Conservation (phyloP, 148 eudicot species). For the Dianthus caryophyllus region DNA sequence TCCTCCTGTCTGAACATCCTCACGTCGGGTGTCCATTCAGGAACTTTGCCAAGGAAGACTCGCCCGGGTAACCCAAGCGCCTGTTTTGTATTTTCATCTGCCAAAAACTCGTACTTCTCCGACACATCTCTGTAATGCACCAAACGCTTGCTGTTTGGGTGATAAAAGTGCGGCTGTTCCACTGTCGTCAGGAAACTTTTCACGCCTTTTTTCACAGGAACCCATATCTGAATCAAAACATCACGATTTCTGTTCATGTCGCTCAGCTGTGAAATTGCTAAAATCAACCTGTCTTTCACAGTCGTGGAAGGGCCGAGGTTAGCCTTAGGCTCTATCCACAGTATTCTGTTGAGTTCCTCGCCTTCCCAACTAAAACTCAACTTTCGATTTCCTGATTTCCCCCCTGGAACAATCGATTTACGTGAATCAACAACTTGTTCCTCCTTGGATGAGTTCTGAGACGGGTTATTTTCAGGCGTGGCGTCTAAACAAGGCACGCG, state of each 20-base stretch:
- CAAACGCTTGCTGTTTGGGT: conserved; percentile 24
- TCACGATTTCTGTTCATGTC: conserved; percentile 31
- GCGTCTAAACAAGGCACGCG: conserved; percentile 25
- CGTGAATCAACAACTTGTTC: conserved; percentile 19
- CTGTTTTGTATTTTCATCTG: conserved; percentile 51
- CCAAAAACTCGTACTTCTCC: conserved; percentile 47
- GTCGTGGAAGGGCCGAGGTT: conserved; percentile 23
- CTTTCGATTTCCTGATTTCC: conserved; percentile 24
- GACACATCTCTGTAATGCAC: conserved; percentile 39
- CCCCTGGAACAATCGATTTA: conserved; percentile 23
- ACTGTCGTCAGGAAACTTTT: conserved; percentile 41
- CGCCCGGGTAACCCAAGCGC: conserved; percentile 62
- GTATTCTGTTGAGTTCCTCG: conserved; percentile 35
- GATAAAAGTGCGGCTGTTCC: conserved; percentile 36
- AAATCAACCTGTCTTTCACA: conserved; percentile 32
- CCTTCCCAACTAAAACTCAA: conserved; percentile 32
- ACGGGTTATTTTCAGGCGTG: conserved; percentile 16
- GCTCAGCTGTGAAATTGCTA: conserved; percentile 28
- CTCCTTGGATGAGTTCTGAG: conserved; percentile 13
- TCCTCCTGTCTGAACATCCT: conserved; percentile 49
- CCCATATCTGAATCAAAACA: conserved; percentile 61
- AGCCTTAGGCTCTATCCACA: conserved; percentile 48
- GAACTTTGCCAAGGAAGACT: conserved; percentile 59
- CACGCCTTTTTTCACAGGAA: conserved; percentile 35
- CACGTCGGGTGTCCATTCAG: conserved; percentile 80